Evolutionary conservation across 2,329 filamentous ascomycete genomes (phyloP), one percentile per base, ranked within the genome.

Genomic region (Zelopaecilomyces penicillatus): DNA sequence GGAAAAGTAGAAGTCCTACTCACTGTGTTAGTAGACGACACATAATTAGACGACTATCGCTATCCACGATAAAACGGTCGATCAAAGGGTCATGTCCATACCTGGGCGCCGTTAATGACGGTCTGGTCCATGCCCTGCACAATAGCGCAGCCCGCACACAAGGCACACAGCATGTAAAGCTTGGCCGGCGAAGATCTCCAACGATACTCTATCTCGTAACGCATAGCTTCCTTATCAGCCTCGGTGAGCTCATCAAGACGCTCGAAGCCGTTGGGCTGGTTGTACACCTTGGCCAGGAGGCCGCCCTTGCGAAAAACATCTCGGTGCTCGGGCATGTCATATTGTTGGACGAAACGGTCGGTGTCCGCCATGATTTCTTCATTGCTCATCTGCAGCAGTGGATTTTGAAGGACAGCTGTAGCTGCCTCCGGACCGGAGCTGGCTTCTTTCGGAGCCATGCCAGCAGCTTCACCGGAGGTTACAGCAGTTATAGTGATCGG

Each of bases 121-220:
- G 79, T 82, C 60, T 82, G 76, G 54, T 83, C 78, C 79, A 80
- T 83, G 5, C 80, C 78, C 42, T 74, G 70, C 0, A 76, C 74
- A 4, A 76, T 75, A 9, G 76, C 75, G 27, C 73, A 75, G 40
- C 79, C 64, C 19, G 76, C 75, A 50, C 75, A 78, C 27, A 75
- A 65, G 2, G 66, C 60, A 46, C 82, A 78, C 0, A 75, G 58
- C 43, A 62, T 62, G 53, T 61, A 62, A 7, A 65, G 55, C 57
- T 61, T 65, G 50, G 55, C 64, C 0, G 76, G 70, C 3, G 74
- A 73, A 49, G 68, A 67, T 3, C 19, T 19, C 71, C 77, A 82
- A 46, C 76, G 78, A 60, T 82, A 75, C 69, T 80, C 49, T 66
- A 76, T 52, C 69, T 79, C 53, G 59, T 67, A 58, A 6, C 50